Conservation (phyloP, 176 grass and related monocot genomes). For the Aegilops bicornis region DNA sequence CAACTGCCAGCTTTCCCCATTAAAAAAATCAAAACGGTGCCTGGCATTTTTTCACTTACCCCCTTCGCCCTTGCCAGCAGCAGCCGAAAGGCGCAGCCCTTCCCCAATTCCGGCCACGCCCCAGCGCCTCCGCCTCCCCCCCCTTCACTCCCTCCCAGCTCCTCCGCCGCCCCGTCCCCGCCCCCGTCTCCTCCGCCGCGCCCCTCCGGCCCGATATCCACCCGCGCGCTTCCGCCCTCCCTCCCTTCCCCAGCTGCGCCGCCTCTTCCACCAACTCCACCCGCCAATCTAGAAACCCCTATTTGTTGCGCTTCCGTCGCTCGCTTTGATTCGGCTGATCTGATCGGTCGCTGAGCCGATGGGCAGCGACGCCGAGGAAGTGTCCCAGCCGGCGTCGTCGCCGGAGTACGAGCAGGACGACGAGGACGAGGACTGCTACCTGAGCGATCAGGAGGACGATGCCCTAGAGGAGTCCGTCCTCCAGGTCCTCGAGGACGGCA, state of each 20-base stretch:
- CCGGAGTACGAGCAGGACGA: conserved; percentile 71
- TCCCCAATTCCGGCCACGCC: conserved; percentile 32
- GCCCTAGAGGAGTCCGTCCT: conserved; percentile 80
- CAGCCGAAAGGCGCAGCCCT: conserved; percentile 12
- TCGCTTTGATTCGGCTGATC: conserved; percentile 44
- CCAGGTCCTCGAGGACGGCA: conserved; percentile 63
- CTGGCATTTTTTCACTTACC: conserved; percentile 19
- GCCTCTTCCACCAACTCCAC: neutral
- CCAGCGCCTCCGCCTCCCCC: conserved; percentile 6
- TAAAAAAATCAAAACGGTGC: conserved; percentile 25
- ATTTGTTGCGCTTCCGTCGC: neutral
- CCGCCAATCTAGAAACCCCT: conserved; percentile 22
- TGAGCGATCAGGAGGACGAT: conserved; percentile 76
- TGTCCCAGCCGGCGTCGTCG: conserved; percentile 29
- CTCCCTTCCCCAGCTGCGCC: neutral
- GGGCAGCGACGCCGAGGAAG: conserved; percentile 43
- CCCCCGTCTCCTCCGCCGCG: neutral
- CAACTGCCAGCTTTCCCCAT: neutral
- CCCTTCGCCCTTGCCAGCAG: neutral
- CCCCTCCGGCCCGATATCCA: neutral
- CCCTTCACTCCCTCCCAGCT: conserved; percentile 13
- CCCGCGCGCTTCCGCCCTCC: neutral
- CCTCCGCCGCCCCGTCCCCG: neutral
- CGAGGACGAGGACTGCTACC: conserved; percentile 75
- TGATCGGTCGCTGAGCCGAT: conserved; percentile 32